phyloP scores from a whole-genome alignment of 768 basidiomycete species.

The Lentinula lateritia region DNA sequence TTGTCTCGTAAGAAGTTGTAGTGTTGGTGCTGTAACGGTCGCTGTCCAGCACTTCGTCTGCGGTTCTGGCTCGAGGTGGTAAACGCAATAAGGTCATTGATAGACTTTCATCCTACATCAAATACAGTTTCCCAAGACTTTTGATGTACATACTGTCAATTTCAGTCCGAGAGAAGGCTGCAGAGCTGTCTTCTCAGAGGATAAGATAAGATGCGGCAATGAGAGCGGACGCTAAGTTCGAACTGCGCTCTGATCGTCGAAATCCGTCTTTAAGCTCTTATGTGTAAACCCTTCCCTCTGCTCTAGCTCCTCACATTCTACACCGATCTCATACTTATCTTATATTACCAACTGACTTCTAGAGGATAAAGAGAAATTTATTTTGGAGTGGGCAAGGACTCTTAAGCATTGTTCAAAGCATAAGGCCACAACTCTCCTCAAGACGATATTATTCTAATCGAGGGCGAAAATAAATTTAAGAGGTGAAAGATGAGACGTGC shows the following conservation, averaged over 20 bases:
- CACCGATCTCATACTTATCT: too few relatives aligned
- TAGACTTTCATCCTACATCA: too few relatives aligned
- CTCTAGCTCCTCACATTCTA: too few relatives aligned
- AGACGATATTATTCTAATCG: neutral
- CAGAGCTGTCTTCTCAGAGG: too few relatives aligned
- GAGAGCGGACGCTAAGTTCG: too few relatives aligned
- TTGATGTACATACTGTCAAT: too few relatives aligned
- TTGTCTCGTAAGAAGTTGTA: neutral
- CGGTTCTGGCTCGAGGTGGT: neutral
- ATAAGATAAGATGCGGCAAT: too few relatives aligned
- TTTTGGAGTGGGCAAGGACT: neutral
- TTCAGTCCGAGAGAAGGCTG: too few relatives aligned
- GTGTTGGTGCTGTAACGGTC: constrained; percentile 1
- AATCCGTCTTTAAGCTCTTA: too few relatives aligned
- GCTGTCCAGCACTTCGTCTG: neutral
- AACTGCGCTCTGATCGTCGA: too few relatives aligned
- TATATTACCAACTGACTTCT: neutral
- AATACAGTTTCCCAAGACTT: too few relatives aligned
- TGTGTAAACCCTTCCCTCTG: too few relatives aligned
- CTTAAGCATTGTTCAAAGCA: neutral
- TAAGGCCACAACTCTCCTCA: neutral
- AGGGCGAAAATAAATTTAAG: constrained; percentile 26
- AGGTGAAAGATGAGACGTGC: constrained; percentile 77
- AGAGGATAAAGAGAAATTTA: neutral
- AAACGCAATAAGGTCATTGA: neutral